Evolutionary conservation across 345 rosid genomes (phyloP).

Genomic region (Citrus inodora): DNA sequence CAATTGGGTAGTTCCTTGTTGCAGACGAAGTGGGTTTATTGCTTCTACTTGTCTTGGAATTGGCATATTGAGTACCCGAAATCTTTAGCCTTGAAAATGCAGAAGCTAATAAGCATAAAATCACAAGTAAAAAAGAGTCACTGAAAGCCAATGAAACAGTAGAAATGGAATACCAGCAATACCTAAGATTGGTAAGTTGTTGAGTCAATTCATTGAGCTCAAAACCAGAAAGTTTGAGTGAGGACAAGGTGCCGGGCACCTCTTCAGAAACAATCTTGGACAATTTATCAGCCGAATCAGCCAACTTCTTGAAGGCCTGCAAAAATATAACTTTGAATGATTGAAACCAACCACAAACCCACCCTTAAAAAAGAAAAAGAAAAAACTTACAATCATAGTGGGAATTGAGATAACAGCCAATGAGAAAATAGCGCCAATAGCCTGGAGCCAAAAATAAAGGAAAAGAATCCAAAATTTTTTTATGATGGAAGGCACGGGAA

Average conservation of each 20-base stretch:
- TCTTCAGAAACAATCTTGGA: conserved; percentile 27
- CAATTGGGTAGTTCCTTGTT: background rate
- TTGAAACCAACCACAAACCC: background rate
- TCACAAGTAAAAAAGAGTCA: background rate
- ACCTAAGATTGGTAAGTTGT: conserved; percentile 28
- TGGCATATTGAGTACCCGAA: conserved; percentile 4
- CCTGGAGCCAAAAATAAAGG: conserved; percentile 1
- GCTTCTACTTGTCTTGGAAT: conserved; percentile 14
- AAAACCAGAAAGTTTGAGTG: conserved; percentile 31
- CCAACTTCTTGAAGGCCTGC: conserved; percentile 32
- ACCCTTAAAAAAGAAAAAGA: background rate
- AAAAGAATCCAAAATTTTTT: no score
- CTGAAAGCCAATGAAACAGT: background rate
- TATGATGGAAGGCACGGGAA: background rate
- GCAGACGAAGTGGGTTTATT: conserved; percentile 6
- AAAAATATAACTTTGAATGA: background rate
- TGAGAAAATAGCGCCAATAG: conserved; percentile 24
- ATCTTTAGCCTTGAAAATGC: conserved; percentile 20
- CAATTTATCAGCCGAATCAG: conserved; percentile 18
- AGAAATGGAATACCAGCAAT: background rate
- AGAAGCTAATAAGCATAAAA: background rate
- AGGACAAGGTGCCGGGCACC: conserved; percentile 36
- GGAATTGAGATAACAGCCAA: conserved; percentile 30
- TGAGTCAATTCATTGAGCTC: conserved; percentile 32
- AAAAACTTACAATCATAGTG: conserved; percentile 21